These are phyloP conservation scores for Lenzites betulinus DNA, from an alignment of 768 basidiomycete genomes.

Conservation along the genomic window DNA sequence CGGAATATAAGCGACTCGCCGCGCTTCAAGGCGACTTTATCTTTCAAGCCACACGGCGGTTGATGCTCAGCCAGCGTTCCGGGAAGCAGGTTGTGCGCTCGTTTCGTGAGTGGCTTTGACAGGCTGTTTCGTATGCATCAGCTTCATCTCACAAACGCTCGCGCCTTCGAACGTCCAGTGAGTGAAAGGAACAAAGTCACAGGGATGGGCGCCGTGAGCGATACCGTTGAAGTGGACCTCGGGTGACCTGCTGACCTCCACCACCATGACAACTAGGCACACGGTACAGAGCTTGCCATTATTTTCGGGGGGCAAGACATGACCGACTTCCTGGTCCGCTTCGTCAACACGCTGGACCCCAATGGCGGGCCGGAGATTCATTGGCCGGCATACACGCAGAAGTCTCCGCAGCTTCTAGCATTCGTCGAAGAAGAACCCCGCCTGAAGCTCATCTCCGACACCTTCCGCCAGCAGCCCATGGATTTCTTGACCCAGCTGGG, in stretches of 20 bases:
- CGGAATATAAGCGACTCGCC: slow-evolving; percentile 53
- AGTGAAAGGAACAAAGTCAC: not conserved
- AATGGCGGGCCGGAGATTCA: slow-evolving; percentile 39
- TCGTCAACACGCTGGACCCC: slow-evolving; percentile 42
- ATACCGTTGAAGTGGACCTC: too few species aligned
- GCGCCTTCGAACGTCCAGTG: not conserved
- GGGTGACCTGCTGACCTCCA: not conserved
- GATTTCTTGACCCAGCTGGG: slow-evolving; percentile 9
- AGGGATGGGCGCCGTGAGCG: slow-evolving; percentile 1
- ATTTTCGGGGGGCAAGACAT: slow-evolving; percentile 47
- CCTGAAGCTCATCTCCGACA: slow-evolving; percentile 44
- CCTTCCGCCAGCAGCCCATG: slow-evolving; percentile 43
- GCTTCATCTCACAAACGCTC: not conserved
- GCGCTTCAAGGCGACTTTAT: slow-evolving; percentile 51
- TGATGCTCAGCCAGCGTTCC: slow-evolving; percentile 43
- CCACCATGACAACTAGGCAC: slow-evolving; percentile 34
- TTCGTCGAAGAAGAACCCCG: slow-evolving; percentile 40
- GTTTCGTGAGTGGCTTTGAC: slow-evolving; percentile 36
- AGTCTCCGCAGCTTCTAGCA: slow-evolving; percentile 41
- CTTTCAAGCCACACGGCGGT: slow-evolving; percentile 51
- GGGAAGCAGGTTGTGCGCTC: slow-evolving; percentile 45
- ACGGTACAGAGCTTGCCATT: slow-evolving; percentile 45
- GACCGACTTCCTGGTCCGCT: slow-evolving; percentile 47
- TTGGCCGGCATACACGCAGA: slow-evolving; percentile 49
- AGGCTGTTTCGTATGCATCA: not conserved